These are phyloP conservation scores for Zygnema circumcarinatum DNA, from an alignment of 139 green algal genomes.

Conservation along the genomic window DNA sequence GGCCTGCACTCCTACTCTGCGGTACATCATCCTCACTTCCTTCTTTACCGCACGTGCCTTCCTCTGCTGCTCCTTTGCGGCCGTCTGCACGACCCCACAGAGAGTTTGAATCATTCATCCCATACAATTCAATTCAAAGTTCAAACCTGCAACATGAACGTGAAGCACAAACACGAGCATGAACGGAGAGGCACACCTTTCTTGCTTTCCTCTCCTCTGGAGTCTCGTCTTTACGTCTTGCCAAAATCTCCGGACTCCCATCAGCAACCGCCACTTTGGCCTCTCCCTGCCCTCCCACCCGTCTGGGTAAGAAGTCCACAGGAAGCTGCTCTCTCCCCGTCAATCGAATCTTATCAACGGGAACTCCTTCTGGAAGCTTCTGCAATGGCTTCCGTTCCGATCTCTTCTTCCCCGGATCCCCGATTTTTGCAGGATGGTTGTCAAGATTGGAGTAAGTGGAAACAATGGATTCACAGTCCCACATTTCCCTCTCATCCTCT, in stretches of 20 bases:
- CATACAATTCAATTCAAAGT: neutral
- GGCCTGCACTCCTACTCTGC: slow-evolving; percentile 64
- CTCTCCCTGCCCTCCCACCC: neutral
- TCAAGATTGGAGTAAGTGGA: slow-evolving; percentile 81
- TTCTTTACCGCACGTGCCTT: slow-evolving; percentile 80
- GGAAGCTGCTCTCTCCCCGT: slow-evolving; percentile 32
- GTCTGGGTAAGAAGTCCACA: slow-evolving; percentile 46
- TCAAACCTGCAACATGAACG: neutral
- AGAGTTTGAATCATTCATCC: neutral
- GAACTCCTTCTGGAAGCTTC: neutral
- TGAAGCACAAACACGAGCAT: neutral
- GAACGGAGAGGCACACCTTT: neutral
- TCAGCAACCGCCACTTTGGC: neutral
- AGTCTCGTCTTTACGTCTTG: neutral
- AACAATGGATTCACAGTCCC: slow-evolving; percentile 91
- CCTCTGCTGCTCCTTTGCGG: slow-evolving; percentile 78
- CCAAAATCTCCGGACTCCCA: neutral
- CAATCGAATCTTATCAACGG: slow-evolving; percentile 26
- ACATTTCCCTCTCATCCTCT: slow-evolving; percentile 66
- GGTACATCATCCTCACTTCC: slow-evolving; percentile 81
- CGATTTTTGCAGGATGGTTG: slow-evolving; percentile 82
- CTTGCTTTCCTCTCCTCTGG: neutral
- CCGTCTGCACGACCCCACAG: slow-evolving; percentile 63
- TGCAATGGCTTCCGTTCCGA: neutral
- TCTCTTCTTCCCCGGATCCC: neutral